Evolutionary conservation across 2,329 filamentous ascomycete species (phyloP), one percentile per base, ranked within the genome.

Genomic region (Calonectria pauciramosa): DNA sequence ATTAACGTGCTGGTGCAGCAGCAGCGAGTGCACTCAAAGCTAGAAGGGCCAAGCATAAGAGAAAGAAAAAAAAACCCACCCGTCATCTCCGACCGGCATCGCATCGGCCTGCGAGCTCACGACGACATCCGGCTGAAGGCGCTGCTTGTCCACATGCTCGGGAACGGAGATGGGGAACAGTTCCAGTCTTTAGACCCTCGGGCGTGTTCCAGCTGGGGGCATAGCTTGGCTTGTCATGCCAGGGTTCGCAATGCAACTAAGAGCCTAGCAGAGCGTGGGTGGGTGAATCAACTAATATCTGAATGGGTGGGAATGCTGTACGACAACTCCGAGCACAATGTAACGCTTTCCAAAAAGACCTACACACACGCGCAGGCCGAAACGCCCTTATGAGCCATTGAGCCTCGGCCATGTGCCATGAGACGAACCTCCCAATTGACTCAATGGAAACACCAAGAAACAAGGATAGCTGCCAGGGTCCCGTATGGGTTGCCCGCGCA

Each of bases 31-130:
- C 65, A 56, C 65, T 56, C 44, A 38, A 49, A 66, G 63, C 44
- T 59, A 26, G 59, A 64, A 64, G 23, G 23, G 28, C 23, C 18
- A 32, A 32, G 26, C 23, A 54, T n/a, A n/a, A n/a, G n/a, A n/a
- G n/a, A n/a, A n/a, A 13, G 23, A 68, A 54, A 44, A 47, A 47
- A 34, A 54, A 64, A 64, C 56, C 76, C 79, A 79, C 73, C 60
- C 77, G 74, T 80, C 78, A 78, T 79, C 74, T 80, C 79, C 78
- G 79, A 79, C 72, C 60, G 73, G 70, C 70, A 80, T 75, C 72
- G 75, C 70, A 60, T 70, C 72, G 72, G 71, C 66, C 44, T 54
- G 65, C 51, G 14, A 36, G 34, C 56, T 38, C 56, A 38, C 34
- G 23, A 60, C 4, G 14, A 60, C 34, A 38, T 60, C 56, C 56